phyloP scores from a whole-genome alignment of 2,329 filamentous ascomycete species.

The Colletotrichum sidae region DNA sequence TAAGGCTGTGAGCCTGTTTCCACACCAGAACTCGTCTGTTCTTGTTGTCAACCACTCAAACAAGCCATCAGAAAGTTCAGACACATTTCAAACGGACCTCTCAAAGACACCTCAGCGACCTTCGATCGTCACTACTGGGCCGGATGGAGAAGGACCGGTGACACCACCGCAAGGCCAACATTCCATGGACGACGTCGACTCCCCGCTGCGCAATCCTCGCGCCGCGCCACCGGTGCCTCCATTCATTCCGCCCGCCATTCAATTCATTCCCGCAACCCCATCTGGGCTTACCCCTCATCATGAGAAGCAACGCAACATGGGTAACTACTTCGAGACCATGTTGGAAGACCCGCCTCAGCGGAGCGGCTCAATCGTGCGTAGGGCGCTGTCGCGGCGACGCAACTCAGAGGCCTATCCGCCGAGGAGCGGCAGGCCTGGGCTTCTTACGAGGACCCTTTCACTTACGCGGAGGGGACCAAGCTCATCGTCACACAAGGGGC shows the following conservation, averaged over 20 bases:
- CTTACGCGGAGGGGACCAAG: slow-evolving; percentile 54
- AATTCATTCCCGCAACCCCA: slow-evolving; percentile 73
- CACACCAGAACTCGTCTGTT: slow-evolving; percentile 74
- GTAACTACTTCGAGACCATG: slow-evolving; percentile 64
- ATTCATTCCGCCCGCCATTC: slow-evolving; percentile 62
- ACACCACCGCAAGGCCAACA: slow-evolving; percentile 65
- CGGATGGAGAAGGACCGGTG: slow-evolving; percentile 53
- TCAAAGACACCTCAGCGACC: slow-evolving; percentile 46
- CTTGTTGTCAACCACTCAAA: slow-evolving; percentile 69
- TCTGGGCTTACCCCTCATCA: slow-evolving; percentile 67
- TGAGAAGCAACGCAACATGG: slow-evolving; percentile 64
- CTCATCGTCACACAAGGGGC: slow-evolving; percentile 39
- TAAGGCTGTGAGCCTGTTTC: slow-evolving; percentile 70
- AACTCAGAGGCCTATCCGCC: slow-evolving; percentile 57
- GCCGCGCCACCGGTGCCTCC: slow-evolving; percentile 62
- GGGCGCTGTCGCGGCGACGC: slow-evolving; percentile 63
- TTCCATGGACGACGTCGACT: slow-evolving; percentile 67
- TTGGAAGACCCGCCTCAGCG: slow-evolving; percentile 56
- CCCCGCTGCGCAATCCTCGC: slow-evolving; percentile 71
- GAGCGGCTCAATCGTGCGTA: slow-evolving; percentile 63
- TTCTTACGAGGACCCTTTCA: slow-evolving; percentile 65
- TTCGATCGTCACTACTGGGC: slow-evolving; percentile 52
- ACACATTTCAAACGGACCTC: slow-evolving; percentile 45
- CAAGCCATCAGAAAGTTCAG: slow-evolving; percentile 60
- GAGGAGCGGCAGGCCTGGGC: slow-evolving; percentile 51